Conservation (phyloP, 2,329 filamentous ascomycete species). For the Neobulgaria alba region DNA sequence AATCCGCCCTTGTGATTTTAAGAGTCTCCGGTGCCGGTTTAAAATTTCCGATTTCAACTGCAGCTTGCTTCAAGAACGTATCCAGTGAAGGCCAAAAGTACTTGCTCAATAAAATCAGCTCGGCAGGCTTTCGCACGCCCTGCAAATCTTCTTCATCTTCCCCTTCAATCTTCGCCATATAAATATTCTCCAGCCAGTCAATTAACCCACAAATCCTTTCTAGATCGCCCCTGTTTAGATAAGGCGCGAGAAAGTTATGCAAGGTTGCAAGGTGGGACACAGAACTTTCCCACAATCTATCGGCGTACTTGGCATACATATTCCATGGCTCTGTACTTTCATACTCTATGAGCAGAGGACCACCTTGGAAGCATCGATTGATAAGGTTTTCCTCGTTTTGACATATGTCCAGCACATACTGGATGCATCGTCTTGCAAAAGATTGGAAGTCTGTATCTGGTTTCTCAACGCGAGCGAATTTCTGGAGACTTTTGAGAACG, state of each 20-base stretch:
- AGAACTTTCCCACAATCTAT: constrained; percentile 23
- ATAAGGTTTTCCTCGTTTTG: constrained; percentile 26
- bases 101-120: constrained; percentile 22
- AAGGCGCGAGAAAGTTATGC: constrained; percentile 20
- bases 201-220: constrained; percentile 22
- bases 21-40: constrained; percentile 25
- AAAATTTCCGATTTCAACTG: constrained; percentile 25
- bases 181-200: constrained; percentile 26
- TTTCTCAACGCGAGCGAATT: constrained; percentile 30
- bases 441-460: constrained; percentile 23
- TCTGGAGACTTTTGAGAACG: constrained; percentile 49
- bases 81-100: constrained; percentile 27
- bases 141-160: constrained; percentile 20
- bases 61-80: constrained; percentile 25
- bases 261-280: constrained; percentile 24
- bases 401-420: constrained; percentile 24
- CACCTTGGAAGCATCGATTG: constrained; percentile 24
- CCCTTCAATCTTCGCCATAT: constrained; percentile 19
- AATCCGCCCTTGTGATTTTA: constrained; percentile 8
- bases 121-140: constrained; percentile 18
- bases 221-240: constrained; percentile 23
- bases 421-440: constrained; percentile 5
- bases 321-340: constrained; percentile 15
- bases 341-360: constrained; percentile 21
- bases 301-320: constrained; percentile 20